Percentiles rank a stretch among this genome's conserved stretches.
These are phyloP conservation scores for Acephala macrosclerotiorum DNA, from an alignment of 2,329 filamentous ascomycete species.

Conservation along the genomic window DNA sequence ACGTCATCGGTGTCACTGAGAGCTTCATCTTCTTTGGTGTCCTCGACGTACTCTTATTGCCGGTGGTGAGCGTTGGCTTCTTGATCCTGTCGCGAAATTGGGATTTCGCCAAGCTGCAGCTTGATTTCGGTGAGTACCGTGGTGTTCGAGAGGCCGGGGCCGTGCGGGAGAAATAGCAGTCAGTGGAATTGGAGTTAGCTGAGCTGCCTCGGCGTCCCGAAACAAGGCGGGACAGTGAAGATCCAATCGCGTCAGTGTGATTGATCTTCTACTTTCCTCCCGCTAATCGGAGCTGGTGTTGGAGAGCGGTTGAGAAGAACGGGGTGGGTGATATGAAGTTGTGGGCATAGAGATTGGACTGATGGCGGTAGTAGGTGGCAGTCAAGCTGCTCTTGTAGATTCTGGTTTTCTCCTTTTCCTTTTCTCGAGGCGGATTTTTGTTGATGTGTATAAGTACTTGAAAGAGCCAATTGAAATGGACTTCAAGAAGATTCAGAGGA, in stretches of 20 bases:
- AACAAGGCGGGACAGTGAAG: not conserved
- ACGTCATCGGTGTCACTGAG: slow-evolving; percentile 67
- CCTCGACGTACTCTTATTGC: slow-evolving; percentile 69
- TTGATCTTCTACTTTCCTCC: not conserved
- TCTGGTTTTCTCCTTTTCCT: not conserved
- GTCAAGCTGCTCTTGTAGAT: not conserved
- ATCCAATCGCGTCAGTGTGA: not conserved
- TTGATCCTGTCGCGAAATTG: slow-evolving; percentile 20
- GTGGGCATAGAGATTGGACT: not conserved
- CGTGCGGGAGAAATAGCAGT: slow-evolving; percentile 2
- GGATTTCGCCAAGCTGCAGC: slow-evolving; percentile 19
- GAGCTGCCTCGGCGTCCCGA: not conserved
- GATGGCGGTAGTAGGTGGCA: not conserved
- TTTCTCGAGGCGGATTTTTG: not conserved
- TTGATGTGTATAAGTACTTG: not conserved
- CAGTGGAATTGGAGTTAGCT: not conserved
- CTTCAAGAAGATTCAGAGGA: not conserved
- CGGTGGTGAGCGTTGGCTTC: slow-evolving; percentile 57
- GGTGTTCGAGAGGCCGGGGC: slow-evolving; percentile 8
- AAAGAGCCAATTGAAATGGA: not conserved
- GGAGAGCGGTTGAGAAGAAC: not conserved
- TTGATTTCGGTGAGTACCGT: slow-evolving; percentile 23
- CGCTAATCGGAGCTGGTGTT: not conserved
- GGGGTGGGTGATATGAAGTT: not conserved
- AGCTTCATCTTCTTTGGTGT: slow-evolving; percentile 74